Evolutionary conservation across 345 rosid species (phyloP).

Genomic region (Gossypium stocksii): DNA sequence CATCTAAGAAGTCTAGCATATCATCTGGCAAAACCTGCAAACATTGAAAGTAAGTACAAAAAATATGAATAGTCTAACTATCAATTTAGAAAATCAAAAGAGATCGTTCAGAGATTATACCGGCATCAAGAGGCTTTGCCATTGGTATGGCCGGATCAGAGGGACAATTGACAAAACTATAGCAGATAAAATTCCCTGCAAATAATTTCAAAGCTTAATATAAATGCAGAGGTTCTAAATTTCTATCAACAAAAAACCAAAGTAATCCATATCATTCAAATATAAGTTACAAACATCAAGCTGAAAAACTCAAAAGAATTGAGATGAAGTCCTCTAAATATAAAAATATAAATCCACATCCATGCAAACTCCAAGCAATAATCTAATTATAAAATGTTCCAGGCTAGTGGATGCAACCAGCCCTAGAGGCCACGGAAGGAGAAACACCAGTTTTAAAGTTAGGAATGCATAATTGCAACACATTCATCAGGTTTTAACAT

Average conservation of each 20-base stretch:
- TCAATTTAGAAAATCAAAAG: background rate
- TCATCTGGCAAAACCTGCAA: conserved; percentile 90
- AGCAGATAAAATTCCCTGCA: conserved; percentile 84
- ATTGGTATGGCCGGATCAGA: conserved; percentile 78
- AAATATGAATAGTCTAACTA: background rate
- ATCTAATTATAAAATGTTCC: background rate
- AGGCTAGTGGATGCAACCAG: background rate
- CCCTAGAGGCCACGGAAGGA: background rate
- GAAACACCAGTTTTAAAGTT: background rate
- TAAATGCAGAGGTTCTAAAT: conserved; percentile 1
- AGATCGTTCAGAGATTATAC: conserved; percentile 31
- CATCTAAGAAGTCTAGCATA: conserved; percentile 95
- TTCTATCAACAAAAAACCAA: background rate
- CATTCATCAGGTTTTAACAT: background rate
- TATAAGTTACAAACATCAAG: background rate
- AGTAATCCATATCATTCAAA: background rate
- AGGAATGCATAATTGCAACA: background rate
- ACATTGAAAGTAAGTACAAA: conserved; percentile 18
- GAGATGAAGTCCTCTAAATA: background rate
- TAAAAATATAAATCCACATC: background rate
- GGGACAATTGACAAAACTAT: conserved; percentile 70
- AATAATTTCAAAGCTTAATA: conserved; percentile 9
- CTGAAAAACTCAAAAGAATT: no score
- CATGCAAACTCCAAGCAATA: background rate
- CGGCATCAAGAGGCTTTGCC: conserved; percentile 98